phyloP scores from a whole-genome alignment of 352 stramenopile genomes.

The Globisporangium middletonii region DNA sequence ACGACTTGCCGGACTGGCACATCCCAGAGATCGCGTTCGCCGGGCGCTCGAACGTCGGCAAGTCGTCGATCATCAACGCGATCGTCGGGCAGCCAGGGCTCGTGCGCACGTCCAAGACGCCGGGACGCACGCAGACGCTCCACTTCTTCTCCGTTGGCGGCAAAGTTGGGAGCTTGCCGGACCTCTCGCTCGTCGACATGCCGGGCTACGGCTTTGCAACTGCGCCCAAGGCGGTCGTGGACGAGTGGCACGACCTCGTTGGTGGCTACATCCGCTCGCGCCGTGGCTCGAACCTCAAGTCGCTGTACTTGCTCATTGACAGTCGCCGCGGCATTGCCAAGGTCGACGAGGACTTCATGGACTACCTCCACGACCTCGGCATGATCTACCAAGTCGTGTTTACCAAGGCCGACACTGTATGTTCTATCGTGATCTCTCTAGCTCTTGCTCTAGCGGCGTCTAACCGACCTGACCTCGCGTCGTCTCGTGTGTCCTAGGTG shows the following conservation, averaged over 20 bases:
- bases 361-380: constrained; percentile 75
- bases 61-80: constrained; percentile 87
- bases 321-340: constrained; percentile 63
- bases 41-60: constrained; percentile 85
- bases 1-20: constrained; percentile 60
- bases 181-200: constrained; percentile 79
- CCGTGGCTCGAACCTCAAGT: constrained; percentile 68
- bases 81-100: constrained; percentile 62
- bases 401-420: constrained; percentile 82
- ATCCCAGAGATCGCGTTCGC: constrained; percentile 82
- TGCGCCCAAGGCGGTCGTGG: constrained; percentile 61
- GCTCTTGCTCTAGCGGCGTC: neutral
- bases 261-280: constrained; percentile 71
- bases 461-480: neutral
- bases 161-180: constrained; percentile 59
- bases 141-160: constrained; percentile 81
- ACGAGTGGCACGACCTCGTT: constrained; percentile 75
- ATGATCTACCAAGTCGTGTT: constrained; percentile 88
- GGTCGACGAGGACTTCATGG: constrained; percentile 86
- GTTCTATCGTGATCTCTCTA: neutral
- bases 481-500: constrained; percentile 14
- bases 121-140: constrained; percentile 77
- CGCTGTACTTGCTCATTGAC: constrained; percentile 74
- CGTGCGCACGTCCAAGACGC: constrained; percentile 79
- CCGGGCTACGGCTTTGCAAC: constrained; percentile 83